Conservation (phyloP, 306 rosid genomes). For the Spatholobus suberectus region DNA sequence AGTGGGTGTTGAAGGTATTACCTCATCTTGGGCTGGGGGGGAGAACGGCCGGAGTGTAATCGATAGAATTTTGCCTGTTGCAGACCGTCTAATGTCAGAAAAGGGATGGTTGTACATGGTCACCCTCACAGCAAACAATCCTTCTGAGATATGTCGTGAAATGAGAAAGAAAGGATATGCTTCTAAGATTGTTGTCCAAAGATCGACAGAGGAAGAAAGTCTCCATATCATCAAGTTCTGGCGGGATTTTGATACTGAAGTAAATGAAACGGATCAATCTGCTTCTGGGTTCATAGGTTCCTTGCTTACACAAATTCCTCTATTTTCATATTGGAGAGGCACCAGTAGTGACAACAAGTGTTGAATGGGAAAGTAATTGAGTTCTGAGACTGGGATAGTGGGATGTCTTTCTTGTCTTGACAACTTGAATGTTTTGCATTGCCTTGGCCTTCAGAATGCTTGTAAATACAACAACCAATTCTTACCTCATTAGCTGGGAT, state of each 20-base stretch:
- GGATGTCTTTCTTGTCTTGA: constrained; percentile 7
- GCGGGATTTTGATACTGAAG: constrained; percentile 57
- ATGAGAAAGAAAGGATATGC: constrained; percentile 90
- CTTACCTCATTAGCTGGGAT: not conserved
- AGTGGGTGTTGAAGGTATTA: constrained; percentile 80
- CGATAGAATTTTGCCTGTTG: constrained; percentile 77
- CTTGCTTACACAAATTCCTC: constrained; percentile 58
- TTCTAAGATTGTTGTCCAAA: constrained; percentile 79
- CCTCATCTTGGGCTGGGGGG: constrained; percentile 96
- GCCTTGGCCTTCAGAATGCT: constrained; percentile 23
- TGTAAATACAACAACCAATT: constrained; percentile 11
- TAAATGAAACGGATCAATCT: constrained; percentile 45
- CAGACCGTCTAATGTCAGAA: constrained; percentile 75
- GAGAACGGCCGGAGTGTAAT: constrained; percentile 88
- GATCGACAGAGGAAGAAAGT: constrained; percentile 92
- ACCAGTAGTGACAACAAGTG: constrained; percentile 37
- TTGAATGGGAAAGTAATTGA: constrained; percentile 37
- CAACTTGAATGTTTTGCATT: constrained; percentile 21
- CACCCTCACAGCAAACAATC: constrained; percentile 77
- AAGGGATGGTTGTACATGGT: constrained; percentile 96
- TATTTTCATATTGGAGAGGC: constrained; percentile 49
- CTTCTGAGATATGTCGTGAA: constrained; percentile 73
- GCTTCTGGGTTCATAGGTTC: constrained; percentile 46
- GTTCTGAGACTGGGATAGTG: not conserved
- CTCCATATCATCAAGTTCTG: constrained; percentile 94